Conservation (phyloP, 2,329 filamentous ascomycete species). For the Nothophoma quercina region DNA sequence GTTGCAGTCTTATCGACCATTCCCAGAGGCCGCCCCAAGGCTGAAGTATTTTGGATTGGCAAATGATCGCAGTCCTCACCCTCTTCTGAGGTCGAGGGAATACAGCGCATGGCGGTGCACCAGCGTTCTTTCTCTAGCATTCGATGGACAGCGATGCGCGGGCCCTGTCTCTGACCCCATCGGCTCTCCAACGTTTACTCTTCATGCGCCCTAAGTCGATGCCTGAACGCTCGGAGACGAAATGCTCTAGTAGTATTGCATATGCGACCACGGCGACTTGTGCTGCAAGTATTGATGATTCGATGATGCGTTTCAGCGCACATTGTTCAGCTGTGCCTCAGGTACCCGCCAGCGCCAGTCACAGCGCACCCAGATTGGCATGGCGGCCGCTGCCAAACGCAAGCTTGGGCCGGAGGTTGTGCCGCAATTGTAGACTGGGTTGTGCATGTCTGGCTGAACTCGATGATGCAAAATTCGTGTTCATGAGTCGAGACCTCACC, state of each 20-base stretch:
- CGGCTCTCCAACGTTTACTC: constrained; percentile 9
- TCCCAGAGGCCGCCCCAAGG: constrained; percentile 24
- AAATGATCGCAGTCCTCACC: constrained; percentile 4
- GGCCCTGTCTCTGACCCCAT: constrained; percentile 19
- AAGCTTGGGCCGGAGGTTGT: constrained; percentile 22
- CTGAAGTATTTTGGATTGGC: constrained; percentile 19
- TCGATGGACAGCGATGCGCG: constrained; percentile 12
- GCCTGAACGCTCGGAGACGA: constrained; percentile 20
- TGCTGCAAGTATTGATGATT: constrained; percentile 10
- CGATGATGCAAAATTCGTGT: neutral
- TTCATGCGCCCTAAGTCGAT: constrained; percentile 13
- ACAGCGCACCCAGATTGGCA: constrained; percentile 20
- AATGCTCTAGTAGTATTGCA: constrained; percentile 8
- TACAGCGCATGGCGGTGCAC: constrained; percentile 38
- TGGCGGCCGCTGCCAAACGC: constrained; percentile 35
- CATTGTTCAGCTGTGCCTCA: constrained; percentile 27
- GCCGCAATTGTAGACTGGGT: constrained; percentile 25
- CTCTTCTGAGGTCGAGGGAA: constrained; percentile 20
- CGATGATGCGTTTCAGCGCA: constrained; percentile 12
- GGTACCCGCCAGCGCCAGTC: constrained; percentile 30
- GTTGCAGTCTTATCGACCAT: constrained; percentile 36
- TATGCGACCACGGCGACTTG: constrained; percentile 24
- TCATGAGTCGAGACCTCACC: constrained; percentile 11
- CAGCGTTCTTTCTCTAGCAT: constrained; percentile 11
- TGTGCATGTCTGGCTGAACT: constrained; percentile 16